phyloP scores from a whole-genome alignment of 176 grass and related monocot genomes.

The Alopecurus myosuroides region DNA sequence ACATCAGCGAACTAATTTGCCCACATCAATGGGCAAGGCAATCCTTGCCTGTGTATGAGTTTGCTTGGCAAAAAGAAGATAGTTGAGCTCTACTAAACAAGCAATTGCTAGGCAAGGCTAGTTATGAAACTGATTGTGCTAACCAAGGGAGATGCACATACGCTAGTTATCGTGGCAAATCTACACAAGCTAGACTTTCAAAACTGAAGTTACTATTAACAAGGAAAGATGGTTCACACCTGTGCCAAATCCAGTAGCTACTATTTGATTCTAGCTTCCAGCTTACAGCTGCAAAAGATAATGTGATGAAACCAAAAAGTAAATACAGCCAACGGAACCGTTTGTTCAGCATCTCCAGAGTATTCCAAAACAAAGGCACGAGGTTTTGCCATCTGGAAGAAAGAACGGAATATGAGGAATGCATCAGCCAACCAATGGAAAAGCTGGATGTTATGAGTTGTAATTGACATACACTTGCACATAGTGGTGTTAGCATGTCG shows the following conservation, averaged over 20 bases:
- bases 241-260: slow-evolving; percentile 98
- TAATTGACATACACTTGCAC: background rate
- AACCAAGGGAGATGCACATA: background rate
- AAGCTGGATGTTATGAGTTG: background rate
- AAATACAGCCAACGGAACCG: slow-evolving; percentile 70
- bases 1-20: background rate
- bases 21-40: background rate
- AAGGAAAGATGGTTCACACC: slow-evolving; percentile 41
- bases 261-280: slow-evolving; percentile 86
- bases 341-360: slow-evolving; percentile 62
- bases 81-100: background rate
- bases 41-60: background rate
- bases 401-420: slow-evolving; percentile 18
- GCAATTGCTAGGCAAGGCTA: background rate
- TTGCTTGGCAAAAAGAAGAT: background rate
- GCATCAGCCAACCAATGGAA: slow-evolving; percentile 15
- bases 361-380: slow-evolving; percentile 46
- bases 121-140: background rate
- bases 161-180: background rate
- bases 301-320: slow-evolving; percentile 69
- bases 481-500: background rate
- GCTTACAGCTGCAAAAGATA: slow-evolving; percentile 75
- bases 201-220: background rate
- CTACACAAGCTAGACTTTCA: background rate
- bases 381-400: slow-evolving; percentile 69